Evolutionary conservation across 805 yeast species (phyloP).

Genomic region (Kluyveromyces aestuarii): DNA sequence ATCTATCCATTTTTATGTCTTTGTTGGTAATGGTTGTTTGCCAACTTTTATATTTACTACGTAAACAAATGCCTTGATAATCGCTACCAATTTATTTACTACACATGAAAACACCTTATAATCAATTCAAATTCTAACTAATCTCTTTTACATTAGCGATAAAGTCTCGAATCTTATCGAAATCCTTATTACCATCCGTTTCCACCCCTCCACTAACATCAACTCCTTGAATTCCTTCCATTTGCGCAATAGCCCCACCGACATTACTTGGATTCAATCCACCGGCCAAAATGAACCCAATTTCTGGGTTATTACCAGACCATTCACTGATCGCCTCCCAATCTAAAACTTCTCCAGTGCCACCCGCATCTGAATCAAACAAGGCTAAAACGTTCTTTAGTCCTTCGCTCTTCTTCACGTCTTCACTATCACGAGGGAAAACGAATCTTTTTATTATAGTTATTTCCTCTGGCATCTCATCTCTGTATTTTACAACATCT

Average conservation of each 20-base stretch:
- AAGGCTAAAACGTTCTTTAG: slow-evolving; percentile 36
- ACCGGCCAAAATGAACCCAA: slow-evolving; percentile 68
- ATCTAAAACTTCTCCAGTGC: slow-evolving; percentile 74
- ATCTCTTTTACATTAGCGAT: slow-evolving; percentile 21
- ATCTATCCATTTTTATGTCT: neutral
- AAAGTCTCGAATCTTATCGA: slow-evolving; percentile 50
- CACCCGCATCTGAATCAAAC: slow-evolving; percentile 84
- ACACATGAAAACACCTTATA: too few relatives aligned
- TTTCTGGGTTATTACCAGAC: slow-evolving; percentile 23
- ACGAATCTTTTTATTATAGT: slow-evolving; percentile 70
- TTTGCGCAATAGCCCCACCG: slow-evolving; percentile 34
- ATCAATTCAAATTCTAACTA: neutral
- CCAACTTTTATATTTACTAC: neutral
- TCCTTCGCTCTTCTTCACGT: slow-evolving; percentile 26
- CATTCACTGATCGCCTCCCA: slow-evolving; percentile 49
- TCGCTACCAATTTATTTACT: too few relatives aligned
- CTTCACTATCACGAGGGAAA: slow-evolving; percentile 44
- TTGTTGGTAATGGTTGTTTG: too few relatives aligned
- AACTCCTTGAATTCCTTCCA: slow-evolving; percentile 66
- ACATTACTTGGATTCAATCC: slow-evolving; percentile 80
- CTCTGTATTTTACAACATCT: slow-evolving; percentile 31
- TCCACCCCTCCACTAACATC: slow-evolving; percentile 97
- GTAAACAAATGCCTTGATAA: neutral
- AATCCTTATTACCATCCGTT: slow-evolving; percentile 64
- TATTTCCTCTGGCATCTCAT: slow-evolving; percentile 22